These are phyloP conservation scores for Sicyos baderoa DNA, from an alignment of 306 rosid species.

Conservation along the genomic window DNA sequence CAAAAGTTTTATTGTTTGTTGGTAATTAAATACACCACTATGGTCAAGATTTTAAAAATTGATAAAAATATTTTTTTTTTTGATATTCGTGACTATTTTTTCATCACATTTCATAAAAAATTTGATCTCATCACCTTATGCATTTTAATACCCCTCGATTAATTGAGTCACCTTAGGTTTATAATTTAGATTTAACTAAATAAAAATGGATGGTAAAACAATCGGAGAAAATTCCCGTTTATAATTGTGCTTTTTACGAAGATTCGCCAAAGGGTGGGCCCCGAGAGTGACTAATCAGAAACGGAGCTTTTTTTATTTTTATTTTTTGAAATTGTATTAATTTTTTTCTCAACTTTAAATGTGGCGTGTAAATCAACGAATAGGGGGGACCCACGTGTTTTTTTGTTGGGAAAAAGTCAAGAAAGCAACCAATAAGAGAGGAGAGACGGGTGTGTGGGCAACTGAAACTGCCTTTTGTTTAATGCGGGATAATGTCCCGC, in stretches of 20 bases:
- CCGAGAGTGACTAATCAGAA: slow-evolving; percentile 25
- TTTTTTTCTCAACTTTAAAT: slow-evolving; percentile 5
- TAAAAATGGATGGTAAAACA: too few relatives aligned
- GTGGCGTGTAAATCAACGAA: slow-evolving; percentile 46
- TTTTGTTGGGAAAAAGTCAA: slow-evolving; percentile 40
- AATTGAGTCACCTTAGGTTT: too few relatives aligned
- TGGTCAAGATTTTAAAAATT: too few relatives aligned
- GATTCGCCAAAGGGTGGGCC: slow-evolving; percentile 37
- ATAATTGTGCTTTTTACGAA: slow-evolving; percentile 30
- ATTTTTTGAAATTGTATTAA: neutral
- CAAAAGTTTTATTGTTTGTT: too few relatives aligned
- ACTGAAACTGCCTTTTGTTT: slow-evolving; percentile 38
- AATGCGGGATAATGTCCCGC: slow-evolving; percentile 54
- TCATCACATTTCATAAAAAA: too few relatives aligned
- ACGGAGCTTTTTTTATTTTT: neutral
- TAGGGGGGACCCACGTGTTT: slow-evolving; percentile 52
- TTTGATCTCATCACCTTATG: too few relatives aligned
- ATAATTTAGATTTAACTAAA: too few relatives aligned
- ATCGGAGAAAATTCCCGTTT: neutral
- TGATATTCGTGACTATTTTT: too few relatives aligned
- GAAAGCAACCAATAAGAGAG: slow-evolving; percentile 44
- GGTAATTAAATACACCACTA: too few relatives aligned
- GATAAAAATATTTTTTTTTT: too few relatives aligned
- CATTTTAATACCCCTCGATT: too few relatives aligned
- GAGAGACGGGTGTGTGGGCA: slow-evolving; percentile 43